These are phyloP conservation scores for Neltuma alba DNA, from an alignment of 306 rosid genomes.

Conservation along the genomic window DNA sequence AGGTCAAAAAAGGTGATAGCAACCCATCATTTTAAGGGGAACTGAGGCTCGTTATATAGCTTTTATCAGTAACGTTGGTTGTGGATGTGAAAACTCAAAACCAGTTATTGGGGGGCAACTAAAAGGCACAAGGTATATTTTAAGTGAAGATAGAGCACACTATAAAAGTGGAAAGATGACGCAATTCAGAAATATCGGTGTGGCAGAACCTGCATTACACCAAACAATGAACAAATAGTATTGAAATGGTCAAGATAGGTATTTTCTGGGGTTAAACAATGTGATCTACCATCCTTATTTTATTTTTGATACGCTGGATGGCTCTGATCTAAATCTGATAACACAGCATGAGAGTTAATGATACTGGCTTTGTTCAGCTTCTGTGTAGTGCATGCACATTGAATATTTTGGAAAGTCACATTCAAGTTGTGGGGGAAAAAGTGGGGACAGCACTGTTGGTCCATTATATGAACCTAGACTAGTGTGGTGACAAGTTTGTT, in stretches of 20 bases:
- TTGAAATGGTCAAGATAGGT: not conserved
- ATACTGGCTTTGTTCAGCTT: not conserved
- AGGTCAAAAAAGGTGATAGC: constrained; percentile 58
- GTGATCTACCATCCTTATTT: not conserved
- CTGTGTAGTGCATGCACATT: constrained; percentile 31
- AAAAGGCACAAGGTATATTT: constrained; percentile 25
- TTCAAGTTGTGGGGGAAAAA: not conserved
- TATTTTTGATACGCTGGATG: not conserved
- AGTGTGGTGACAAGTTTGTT: constrained; percentile 21
- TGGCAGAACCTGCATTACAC: constrained; percentile 40
- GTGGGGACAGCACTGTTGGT: constrained; percentile 45
- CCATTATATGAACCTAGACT: constrained; percentile 32
- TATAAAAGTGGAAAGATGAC: constrained; percentile 69
- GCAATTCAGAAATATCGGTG: constrained; percentile 34
- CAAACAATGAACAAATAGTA: constrained; percentile 21
- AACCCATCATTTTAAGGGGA: constrained; percentile 42
- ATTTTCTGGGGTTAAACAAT: not conserved
- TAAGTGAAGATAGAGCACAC: constrained; percentile 40
- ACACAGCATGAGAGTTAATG: not conserved
- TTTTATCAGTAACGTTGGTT: constrained; percentile 29
- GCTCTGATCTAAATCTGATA: not conserved
- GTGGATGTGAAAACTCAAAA: constrained; percentile 32
- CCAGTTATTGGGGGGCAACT: constrained; percentile 8
- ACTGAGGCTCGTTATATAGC: constrained; percentile 16
- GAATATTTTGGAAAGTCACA: constrained; percentile 35